A percentile compares a stretch with the other conserved stretches of the same genome.
Evolutionary conservation across 768 basidiomycete genomes (phyloP).

Genomic region (Gloeophyllum trabeum): DNA sequence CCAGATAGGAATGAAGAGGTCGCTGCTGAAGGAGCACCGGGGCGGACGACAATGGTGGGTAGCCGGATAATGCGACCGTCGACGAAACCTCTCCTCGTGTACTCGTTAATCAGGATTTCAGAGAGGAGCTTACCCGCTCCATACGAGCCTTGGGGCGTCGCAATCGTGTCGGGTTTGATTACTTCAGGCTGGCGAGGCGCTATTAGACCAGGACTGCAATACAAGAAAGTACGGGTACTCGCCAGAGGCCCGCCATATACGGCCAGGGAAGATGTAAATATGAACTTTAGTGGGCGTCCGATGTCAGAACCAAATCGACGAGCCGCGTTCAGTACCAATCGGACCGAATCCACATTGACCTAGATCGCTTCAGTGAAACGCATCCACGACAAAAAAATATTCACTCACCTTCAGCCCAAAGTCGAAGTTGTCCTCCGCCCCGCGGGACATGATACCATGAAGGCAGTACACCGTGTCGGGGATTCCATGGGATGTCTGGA

Average conservation of each 20-base stretch:
- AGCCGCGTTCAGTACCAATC: slow-evolving; percentile 27
- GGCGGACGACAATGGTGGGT: slow-evolving; percentile 47
- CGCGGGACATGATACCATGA: slow-evolving; percentile 54
- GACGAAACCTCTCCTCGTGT: slow-evolving; percentile 41
- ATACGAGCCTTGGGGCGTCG: slow-evolving; percentile 45
- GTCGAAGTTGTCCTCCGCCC: slow-evolving; percentile 49
- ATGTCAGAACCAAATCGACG: slow-evolving; percentile 15
- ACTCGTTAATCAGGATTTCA: slow-evolving; percentile 50
- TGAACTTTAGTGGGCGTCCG: slow-evolving; percentile 31
- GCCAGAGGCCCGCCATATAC: slow-evolving; percentile 48
- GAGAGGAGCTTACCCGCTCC: slow-evolving; percentile 45
- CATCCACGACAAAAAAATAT: neutral
- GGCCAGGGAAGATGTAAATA: slow-evolving; percentile 48
- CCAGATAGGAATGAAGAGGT: slow-evolving; percentile 48
- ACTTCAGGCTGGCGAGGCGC: slow-evolving; percentile 23
- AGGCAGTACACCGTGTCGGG: slow-evolving; percentile 35
- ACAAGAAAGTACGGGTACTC: slow-evolving; percentile 2
- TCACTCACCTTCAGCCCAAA: slow-evolving; percentile 32
- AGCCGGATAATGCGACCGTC: slow-evolving; percentile 50
- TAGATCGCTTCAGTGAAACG: slow-evolving; percentile 5
- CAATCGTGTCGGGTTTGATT: slow-evolving; percentile 34
- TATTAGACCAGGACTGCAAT: neutral
- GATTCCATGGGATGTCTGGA: slow-evolving; percentile 25
- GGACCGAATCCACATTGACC: slow-evolving; percentile 50
- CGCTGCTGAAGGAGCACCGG: slow-evolving; percentile 41